Conservation (phyloP, 2,329 filamentous ascomycete genomes). For the Neophaeococcomyces mojaviensis region DNA sequence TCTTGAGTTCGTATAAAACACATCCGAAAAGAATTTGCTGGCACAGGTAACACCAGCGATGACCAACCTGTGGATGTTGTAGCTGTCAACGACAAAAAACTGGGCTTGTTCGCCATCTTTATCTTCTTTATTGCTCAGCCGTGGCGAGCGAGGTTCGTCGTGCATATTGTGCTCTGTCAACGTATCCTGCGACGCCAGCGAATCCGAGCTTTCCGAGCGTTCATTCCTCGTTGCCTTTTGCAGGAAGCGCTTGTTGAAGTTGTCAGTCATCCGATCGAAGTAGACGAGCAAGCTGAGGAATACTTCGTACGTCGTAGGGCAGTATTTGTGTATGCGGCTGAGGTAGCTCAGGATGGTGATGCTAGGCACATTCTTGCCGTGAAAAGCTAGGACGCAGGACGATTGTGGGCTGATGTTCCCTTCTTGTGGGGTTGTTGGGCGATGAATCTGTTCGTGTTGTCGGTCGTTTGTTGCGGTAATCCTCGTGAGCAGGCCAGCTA, state of each 20-base stretch:
- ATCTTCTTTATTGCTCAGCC: constrained; percentile 8
- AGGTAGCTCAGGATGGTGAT: constrained; percentile 96
- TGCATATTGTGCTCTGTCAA: constrained; percentile 4
- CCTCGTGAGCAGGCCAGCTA: constrained; percentile 88
- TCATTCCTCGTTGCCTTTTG: constrained; percentile 1
- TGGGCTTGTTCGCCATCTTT: constrained; percentile 34
- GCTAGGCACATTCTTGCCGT: constrained; percentile 94
- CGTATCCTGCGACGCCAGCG: constrained; percentile 1
- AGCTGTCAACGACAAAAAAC: constrained; percentile 95
- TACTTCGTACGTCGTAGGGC: constrained; percentile 95
- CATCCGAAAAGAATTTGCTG: constrained; percentile 98
- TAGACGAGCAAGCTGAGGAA: constrained; percentile 93
- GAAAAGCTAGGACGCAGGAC: constrained; percentile 80
- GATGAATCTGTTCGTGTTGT: constrained; percentile 85
- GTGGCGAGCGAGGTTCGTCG: constrained; percentile 3
- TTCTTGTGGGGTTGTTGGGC: constrained; percentile 55
- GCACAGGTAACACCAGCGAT: constrained; percentile 97
- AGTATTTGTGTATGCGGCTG: constrained; percentile 96
- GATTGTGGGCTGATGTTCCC: constrained; percentile 57
- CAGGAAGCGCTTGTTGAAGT: constrained; percentile 60
- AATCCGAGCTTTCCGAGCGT: constrained; percentile 7
- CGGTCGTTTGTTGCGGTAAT: constrained; percentile 95
- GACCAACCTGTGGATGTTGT: constrained; percentile 93
- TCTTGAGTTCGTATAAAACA: constrained; percentile 98
- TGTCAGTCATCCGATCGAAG: constrained; percentile 97